Evolutionary conservation across 371 early-diverging fungal species (phyloP).

Genomic region (Mucor ambiguus): DNA sequence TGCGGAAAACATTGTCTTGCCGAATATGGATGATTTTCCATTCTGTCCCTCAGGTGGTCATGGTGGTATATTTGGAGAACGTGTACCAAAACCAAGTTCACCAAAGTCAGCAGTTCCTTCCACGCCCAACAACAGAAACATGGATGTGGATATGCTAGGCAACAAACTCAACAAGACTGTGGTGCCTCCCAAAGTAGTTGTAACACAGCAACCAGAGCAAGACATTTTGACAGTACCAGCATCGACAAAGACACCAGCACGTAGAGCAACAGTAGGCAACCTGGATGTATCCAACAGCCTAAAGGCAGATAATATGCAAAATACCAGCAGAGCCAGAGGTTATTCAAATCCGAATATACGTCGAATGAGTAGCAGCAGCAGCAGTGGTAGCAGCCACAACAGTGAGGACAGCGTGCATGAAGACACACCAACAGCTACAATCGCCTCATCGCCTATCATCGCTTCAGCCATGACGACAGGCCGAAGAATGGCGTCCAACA

Average conservation of each 20-base stretch:
- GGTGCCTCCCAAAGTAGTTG: conserved; percentile 3
- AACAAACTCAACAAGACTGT: conserved; percentile 7
- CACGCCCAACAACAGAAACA: neutral
- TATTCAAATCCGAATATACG: conserved; percentile 10
- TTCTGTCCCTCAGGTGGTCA: conserved; percentile 69
- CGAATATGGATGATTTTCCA: conserved; percentile 89
- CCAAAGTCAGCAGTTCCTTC: neutral
- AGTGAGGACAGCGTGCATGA: neutral
- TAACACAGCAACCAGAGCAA: neutral
- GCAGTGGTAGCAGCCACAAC: neutral
- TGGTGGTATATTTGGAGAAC: conserved; percentile 66
- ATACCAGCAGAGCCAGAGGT: neutral
- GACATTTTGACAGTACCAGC: neutral
- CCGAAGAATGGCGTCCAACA: conserved; percentile 1
- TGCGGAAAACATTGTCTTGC: conserved; percentile 78
- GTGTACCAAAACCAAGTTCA: conserved; percentile 23
- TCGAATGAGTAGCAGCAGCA: neutral
- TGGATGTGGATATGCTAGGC: conserved; percentile 19
- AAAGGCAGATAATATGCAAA: neutral
- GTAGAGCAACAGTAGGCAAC: conserved; percentile 20
- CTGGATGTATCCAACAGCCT: neutral
- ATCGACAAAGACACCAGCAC: conserved; percentile 12
- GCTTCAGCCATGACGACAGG: neutral
- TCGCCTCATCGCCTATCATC: neutral
- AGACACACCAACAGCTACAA: neutral